phyloP scores from a whole-genome alignment of 192 early-diverging fungal genomes.

The Lobulomyces angularis region DNA sequence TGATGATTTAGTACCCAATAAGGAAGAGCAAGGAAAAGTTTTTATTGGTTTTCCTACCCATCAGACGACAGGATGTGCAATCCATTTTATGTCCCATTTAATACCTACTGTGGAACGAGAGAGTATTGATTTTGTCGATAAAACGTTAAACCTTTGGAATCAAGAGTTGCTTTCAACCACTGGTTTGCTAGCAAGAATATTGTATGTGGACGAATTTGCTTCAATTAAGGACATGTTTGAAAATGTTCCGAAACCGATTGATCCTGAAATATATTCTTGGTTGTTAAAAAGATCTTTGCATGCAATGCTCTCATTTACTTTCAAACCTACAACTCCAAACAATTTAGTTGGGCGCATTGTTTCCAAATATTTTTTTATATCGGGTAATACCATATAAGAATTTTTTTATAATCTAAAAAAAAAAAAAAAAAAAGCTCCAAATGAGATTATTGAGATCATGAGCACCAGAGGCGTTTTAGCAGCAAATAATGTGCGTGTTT shows the following conservation, averaged over 20 bases:
- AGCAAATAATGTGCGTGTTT: conserved; percentile 40
- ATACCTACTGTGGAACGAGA: conserved; percentile 91
- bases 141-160: conserved; percentile 65
- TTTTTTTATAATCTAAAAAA: no score
- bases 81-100: conserved; percentile 65
- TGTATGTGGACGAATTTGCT: conserved; percentile 67
- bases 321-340: conserved; percentile 60
- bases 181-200: conserved; percentile 56
- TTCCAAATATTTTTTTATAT: conserved; percentile 45
- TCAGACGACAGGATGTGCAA: conserved; percentile 75
- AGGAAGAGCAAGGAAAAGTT: conserved; percentile 63
- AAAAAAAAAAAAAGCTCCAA: conserved; percentile 27
- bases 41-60: conserved; percentile 87
- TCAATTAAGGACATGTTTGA: conserved; percentile 34
- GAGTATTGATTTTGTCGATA: conserved; percentile 79
- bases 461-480: conserved; percentile 51
- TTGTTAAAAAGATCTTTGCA: conserved; percentile 55
- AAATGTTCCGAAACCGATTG: conserved; percentile 25
- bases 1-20: conserved; percentile 54
- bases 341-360: conserved; percentile 46
- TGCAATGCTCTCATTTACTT: conserved; percentile 51
- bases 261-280: conserved; percentile 32
- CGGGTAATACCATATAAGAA: no score
- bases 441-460: conserved; percentile 41
- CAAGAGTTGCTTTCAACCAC: conserved; percentile 62